Evolutionary conservation across 345 rosid species (phyloP).

Genomic region (Clausena lansium): DNA sequence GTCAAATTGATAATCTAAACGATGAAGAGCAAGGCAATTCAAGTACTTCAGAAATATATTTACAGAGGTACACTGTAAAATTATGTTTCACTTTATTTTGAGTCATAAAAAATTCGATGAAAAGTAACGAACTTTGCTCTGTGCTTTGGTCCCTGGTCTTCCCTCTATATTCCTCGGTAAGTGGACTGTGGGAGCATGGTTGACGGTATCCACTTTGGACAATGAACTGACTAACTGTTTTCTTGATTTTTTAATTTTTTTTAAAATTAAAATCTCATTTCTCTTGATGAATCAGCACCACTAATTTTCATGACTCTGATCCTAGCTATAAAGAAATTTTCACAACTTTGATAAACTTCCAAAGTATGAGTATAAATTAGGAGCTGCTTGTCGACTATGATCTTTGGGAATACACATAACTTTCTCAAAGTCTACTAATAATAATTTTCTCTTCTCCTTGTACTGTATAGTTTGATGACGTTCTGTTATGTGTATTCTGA

Average conservation of each 20-base stretch:
- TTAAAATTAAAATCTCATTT: not conserved
- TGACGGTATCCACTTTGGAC: too few relatives aligned
- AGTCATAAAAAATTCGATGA: not conserved
- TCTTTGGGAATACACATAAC: not conserved
- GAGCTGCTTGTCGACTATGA: not conserved
- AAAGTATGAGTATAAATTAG: not conserved
- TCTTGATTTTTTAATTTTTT: not conserved
- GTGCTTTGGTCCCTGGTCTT: not conserved
- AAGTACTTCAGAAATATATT: slow-evolving; percentile 34
- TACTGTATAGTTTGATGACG: not conserved
- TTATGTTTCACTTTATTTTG: slow-evolving; percentile 1
- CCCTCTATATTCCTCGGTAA: not conserved
- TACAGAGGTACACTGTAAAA: slow-evolving; percentile 42
- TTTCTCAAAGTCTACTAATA: not conserved
- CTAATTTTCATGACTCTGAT: not conserved
- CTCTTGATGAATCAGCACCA: not conserved
- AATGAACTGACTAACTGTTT: not conserved
- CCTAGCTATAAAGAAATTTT: not conserved
- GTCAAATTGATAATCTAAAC: slow-evolving; percentile 23
- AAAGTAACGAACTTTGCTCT: not conserved
- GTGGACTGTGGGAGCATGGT: too few relatives aligned
- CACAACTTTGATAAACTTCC: not conserved
- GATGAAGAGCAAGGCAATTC: slow-evolving; percentile 36
- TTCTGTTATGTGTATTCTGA: not conserved
- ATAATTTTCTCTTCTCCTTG: not conserved